phyloP scores from a whole-genome alignment of 129 eudicot species.

The Oenanthe sinensis region DNA sequence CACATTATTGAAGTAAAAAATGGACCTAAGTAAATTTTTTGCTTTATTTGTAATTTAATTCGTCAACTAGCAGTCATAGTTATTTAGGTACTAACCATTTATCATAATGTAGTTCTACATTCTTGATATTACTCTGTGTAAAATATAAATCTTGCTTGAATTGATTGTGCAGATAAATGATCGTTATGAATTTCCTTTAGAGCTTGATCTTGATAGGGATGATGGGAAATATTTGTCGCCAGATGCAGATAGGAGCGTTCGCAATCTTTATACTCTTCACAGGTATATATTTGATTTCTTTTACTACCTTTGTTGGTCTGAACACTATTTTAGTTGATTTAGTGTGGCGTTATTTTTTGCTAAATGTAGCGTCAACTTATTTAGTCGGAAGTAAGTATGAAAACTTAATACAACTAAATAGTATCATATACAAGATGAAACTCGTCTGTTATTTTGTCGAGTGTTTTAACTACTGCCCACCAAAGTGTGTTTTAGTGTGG shows the following conservation, averaged over 20 bases:
- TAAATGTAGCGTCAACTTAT: neutral
- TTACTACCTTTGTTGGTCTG: neutral
- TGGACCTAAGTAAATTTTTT: neutral
- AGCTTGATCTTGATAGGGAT: slow-evolving; percentile 91
- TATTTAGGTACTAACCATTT: neutral
- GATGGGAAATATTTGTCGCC: slow-evolving; percentile 86
- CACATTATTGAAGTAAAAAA: neutral
- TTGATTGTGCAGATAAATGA: slow-evolving; percentile 70
- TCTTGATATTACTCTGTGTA: neutral
- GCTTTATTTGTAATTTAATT: neutral
- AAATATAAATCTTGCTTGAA: neutral
- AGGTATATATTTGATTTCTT: slow-evolving; percentile 33
- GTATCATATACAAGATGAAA: neutral
- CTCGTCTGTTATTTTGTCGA: neutral
- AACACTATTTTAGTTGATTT: neutral
- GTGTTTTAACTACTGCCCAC: neutral
- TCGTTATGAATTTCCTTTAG: slow-evolving; percentile 90
- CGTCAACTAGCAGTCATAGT: neutral
- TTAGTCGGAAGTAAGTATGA: neutral
- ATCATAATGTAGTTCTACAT: neutral
- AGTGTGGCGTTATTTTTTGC: neutral
- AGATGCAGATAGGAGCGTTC: slow-evolving; percentile 84
- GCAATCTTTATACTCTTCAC: slow-evolving; percentile 88
- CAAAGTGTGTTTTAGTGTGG: neutral
- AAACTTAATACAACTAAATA: neutral